A percentile compares a stretch with the other conserved stretches of the same genome.
Evolutionary conservation across 1,284 basidiomycete species (phyloP).

Genomic region (Coriolopsis trogii): DNA sequence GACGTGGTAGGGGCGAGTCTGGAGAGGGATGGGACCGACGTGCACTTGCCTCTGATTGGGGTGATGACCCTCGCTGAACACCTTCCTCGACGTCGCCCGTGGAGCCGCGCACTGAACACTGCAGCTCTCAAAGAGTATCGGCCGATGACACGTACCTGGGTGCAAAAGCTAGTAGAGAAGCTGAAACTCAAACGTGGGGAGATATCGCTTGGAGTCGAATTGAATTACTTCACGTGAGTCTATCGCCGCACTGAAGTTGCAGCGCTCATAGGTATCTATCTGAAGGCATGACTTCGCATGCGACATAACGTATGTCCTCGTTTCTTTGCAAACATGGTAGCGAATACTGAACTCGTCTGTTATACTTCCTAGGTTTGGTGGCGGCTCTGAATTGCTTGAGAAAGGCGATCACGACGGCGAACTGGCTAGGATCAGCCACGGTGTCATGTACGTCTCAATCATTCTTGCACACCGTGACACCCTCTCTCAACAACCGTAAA

Average conservation of each 20-base stretch:
- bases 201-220: neutral
- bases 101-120: slow-evolving; percentile 13
- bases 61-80: slow-evolving; percentile 9
- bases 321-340: too few relatives aligned
- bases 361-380: slow-evolving; percentile 28
- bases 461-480: neutral
- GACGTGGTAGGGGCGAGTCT: neutral
- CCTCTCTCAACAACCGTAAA: neutral
- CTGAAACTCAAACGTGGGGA: neutral
- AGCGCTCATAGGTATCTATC: neutral
- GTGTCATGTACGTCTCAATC: slow-evolving; percentile 17
- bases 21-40: neutral
- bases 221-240: slow-evolving; percentile 1
- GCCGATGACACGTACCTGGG: neutral
- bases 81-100: slow-evolving; percentile 10
- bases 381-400: slow-evolving; percentile 31
- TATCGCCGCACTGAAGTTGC: too few relatives aligned
- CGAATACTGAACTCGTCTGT: too few relatives aligned
- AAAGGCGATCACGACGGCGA: slow-evolving; percentile 24
- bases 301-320: too few relatives aligned
- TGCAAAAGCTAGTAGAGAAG: neutral
- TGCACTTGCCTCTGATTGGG: slow-evolving; percentile 5
- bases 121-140: slow-evolving; percentile 10
- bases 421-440: slow-evolving; percentile 18
- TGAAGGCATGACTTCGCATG: slow-evolving; percentile 61